These are phyloP conservation scores for Arthrinium phaeospermum DNA, from an alignment of 2,329 filamentous ascomycete genomes.

Conservation along the genomic window DNA sequence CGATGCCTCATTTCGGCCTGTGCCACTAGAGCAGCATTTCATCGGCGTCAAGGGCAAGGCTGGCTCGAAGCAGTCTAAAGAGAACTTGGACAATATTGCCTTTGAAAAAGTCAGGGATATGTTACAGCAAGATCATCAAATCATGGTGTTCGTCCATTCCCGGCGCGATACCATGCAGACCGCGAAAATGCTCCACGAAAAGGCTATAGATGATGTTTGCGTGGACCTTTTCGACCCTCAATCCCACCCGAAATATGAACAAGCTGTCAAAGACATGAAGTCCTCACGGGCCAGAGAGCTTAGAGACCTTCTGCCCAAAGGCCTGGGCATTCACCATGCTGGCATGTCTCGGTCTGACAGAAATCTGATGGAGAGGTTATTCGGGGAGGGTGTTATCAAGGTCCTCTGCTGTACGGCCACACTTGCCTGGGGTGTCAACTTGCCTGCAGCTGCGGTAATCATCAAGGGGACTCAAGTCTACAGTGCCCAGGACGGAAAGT, in stretches of 20 bases:
- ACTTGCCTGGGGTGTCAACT: constrained; percentile 97
- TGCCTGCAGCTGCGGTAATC: constrained; percentile 93
- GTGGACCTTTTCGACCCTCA: constrained; percentile 83
- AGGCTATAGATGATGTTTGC: constrained; percentile 81
- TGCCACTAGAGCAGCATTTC: constrained; percentile 96
- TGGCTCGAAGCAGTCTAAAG: constrained; percentile 78
- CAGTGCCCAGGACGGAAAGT: constrained; percentile 94
- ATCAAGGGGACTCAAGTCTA: constrained; percentile 99
- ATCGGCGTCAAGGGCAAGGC: constrained; percentile 93
- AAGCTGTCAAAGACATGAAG: constrained; percentile 83
- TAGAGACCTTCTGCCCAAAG: constrained; percentile 86
- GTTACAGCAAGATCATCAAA: constrained; percentile 88
- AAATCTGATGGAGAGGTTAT: constrained; percentile 94
- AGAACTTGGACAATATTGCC: constrained; percentile 85
- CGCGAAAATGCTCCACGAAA: constrained; percentile 83
- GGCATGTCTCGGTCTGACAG: constrained; percentile 94
- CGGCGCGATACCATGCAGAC: constrained; percentile 91
- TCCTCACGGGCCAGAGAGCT: constrained; percentile 85
- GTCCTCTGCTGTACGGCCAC: constrained; percentile 98
- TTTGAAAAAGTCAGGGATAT: constrained; percentile 97
- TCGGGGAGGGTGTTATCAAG: constrained; percentile 89
- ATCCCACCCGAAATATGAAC: constrained; percentile 78
- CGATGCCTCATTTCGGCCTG: constrained; percentile 91
- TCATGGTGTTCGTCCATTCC: constrained; percentile 99
- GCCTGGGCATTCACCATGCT: constrained; percentile 93